Evolutionary conservation across 2,329 filamentous ascomycete genomes (phyloP), one percentile per base, ranked within the genome.

Genomic region (Colletotrichum chlorophyti): DNA sequence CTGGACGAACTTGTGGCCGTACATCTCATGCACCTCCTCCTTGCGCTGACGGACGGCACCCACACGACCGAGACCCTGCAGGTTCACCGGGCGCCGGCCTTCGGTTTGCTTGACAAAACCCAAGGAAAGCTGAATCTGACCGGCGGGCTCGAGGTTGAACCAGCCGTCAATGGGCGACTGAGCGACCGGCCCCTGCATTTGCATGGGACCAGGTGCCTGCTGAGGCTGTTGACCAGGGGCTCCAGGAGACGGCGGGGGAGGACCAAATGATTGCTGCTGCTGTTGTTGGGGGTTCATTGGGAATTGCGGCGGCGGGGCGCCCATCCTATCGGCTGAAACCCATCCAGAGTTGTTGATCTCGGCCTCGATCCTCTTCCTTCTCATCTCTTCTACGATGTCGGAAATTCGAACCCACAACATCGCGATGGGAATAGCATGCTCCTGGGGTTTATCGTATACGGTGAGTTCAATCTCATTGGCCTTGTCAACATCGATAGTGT

Each of bases 391-490:
- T 2, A 93, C 92, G 64, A 99, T 96, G 72, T 99, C 95, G 14
- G 95, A 96, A 69, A 99, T 94, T 60, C 95, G 85, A 58, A 99
- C 88, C 95, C 95, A 99, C 12, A 98, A 83, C 83, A 99, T 88
- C 54, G 90, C 95, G 68, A 99, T 97, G 35, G 95, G 95, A 48
- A 96, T 87, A 12, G 93, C 89, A 66, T 96, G 91, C 67, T 97
- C 93, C 63, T 89, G 88, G 2, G 93, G 89, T 76, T 96, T 97
- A 73, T 99, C 95, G 74, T 99, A 99, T 10, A 99, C 93, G 0
- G 93, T 98, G 51, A 99, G 85, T 72, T 99, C 95, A 61, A 99
- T 92, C 76, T 99, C 95, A 74, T 99, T 99, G 49, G 95, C 95
- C 79, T 98, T 98, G 76, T 98, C 94, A 54, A 99, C 95, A 64